Conservation (phyloP, 2,329 filamentous ascomycete species). For the Curvularia sp. region DNA sequence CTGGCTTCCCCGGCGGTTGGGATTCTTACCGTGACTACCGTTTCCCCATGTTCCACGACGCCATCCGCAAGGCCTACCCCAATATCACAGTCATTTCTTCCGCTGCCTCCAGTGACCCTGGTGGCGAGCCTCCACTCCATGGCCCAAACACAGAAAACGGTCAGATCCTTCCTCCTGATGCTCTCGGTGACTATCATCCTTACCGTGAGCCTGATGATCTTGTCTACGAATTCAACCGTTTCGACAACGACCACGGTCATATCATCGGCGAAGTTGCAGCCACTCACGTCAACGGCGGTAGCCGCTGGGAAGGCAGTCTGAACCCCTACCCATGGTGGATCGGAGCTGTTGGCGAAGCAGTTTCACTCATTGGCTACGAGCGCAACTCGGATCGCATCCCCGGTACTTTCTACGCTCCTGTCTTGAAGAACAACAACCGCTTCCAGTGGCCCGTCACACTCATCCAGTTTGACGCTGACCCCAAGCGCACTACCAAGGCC, state of each 20-base stretch:
- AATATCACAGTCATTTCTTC: constrained; percentile 49
- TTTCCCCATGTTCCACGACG: constrained; percentile 45
- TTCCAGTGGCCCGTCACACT: constrained; percentile 51
- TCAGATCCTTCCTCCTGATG: constrained; percentile 29
- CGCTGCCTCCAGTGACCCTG: constrained; percentile 41
- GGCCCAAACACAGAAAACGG: constrained; percentile 44
- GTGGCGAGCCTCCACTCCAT: constrained; percentile 37
- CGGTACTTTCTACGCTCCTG: constrained; percentile 53
- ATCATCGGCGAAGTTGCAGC: constrained; percentile 50
- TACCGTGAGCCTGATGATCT: constrained; percentile 56
- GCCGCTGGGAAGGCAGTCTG: constrained; percentile 36
- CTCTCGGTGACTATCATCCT: constrained; percentile 52
- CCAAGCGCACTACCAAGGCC: constrained; percentile 39
- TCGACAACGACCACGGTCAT: constrained; percentile 51
- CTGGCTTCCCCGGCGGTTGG: constrained; percentile 40
- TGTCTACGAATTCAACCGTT: constrained; percentile 52
- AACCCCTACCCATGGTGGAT: constrained; percentile 54
- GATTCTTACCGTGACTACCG: constrained; percentile 43
- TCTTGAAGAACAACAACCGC: constrained; percentile 46
- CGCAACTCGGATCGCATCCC: constrained; percentile 67
- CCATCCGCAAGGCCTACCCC: constrained; percentile 45
- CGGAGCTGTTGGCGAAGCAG: constrained; percentile 68
- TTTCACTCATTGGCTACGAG: constrained; percentile 71
- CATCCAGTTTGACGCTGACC: constrained; percentile 53
- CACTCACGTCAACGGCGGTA: constrained; percentile 41